Evolutionary conservation across 2,329 filamentous ascomycete genomes (phyloP).

Genomic region (Ceratocystis cacaofunesta): DNA sequence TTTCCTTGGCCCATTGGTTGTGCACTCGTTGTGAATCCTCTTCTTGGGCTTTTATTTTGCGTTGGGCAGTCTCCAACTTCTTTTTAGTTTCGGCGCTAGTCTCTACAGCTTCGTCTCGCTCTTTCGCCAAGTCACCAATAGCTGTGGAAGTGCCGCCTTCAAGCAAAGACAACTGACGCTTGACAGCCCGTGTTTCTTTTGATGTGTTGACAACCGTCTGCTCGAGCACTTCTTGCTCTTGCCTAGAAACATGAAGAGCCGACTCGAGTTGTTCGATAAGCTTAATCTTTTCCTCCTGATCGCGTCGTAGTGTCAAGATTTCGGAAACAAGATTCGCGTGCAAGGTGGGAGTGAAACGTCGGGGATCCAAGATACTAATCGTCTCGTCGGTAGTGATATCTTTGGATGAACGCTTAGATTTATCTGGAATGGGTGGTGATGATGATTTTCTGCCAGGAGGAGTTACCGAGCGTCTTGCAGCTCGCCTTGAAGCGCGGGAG

Average conservation of each 20-base stretch:
- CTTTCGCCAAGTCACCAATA: conserved; percentile 64
- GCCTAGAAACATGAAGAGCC: conserved; percentile 52
- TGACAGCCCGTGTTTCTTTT: conserved; percentile 67
- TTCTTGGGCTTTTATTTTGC: conserved; percentile 63
- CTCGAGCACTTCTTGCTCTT: conserved; percentile 60
- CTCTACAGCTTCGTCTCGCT: conserved; percentile 73
- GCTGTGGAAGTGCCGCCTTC: conserved; percentile 82
- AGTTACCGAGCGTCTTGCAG: conserved; percentile 48
- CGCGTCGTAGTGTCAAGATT: conserved; percentile 71
- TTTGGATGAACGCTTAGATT: conserved; percentile 37
- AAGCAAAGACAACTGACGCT: conserved; percentile 70
- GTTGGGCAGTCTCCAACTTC: conserved; percentile 63
- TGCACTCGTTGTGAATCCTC: conserved; percentile 69
- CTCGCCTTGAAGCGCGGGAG: conserved; percentile 49
- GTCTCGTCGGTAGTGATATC: conserved; percentile 52
- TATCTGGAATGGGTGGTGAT: conserved; percentile 34
- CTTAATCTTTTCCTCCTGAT: conserved; percentile 78
- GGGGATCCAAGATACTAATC: conserved; percentile 66
- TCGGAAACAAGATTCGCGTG: conserved; percentile 92
- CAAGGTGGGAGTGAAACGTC: conserved; percentile 84
- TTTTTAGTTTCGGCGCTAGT: conserved; percentile 55
- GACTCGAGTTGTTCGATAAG: conserved; percentile 75
- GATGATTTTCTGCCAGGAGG: conserved; percentile 43
- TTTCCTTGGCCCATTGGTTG: conserved; percentile 69
- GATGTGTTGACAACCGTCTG: conserved; percentile 44